phyloP scores from a whole-genome alignment of 768 basidiomycete genomes.

The Tephrocybe sp. region DNA sequence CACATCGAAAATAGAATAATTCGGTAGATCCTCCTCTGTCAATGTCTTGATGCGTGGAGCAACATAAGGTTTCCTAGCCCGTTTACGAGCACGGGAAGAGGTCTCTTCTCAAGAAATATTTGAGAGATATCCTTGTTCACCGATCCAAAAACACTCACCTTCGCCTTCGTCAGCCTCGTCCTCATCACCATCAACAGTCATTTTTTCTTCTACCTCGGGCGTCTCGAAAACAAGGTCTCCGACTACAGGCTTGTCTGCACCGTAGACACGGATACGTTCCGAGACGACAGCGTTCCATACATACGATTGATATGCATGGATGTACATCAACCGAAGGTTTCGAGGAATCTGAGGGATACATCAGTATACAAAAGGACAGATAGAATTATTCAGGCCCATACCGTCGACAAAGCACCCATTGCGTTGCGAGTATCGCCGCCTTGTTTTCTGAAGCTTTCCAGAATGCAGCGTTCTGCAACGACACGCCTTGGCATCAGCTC shows the following conservation, averaged over 20 bases:
- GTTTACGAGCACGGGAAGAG: constrained; percentile 28
- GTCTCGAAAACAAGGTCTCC: constrained; percentile 89
- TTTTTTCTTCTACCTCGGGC: constrained; percentile 29
- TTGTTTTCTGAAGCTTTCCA: constrained; percentile 87
- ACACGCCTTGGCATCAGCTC: constrained; percentile 85
- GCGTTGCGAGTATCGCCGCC: constrained; percentile 76
- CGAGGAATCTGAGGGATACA: constrained; percentile 72
- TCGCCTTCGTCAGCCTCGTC: constrained; percentile 32
- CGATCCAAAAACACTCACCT: constrained; percentile 20
- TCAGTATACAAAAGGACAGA: not conserved
- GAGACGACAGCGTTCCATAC: constrained; percentile 98
- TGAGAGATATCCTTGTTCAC: not conserved
- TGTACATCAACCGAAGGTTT: constrained; percentile 94
- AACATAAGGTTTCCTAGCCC: constrained; percentile 54
- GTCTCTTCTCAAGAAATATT: constrained; percentile 18
- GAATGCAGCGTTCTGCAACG: constrained; percentile 88
- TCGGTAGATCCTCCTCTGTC: constrained; percentile 70
- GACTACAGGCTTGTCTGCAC: constrained; percentile 67
- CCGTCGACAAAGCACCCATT: constrained; percentile 84
- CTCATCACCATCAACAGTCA: constrained; percentile 34
- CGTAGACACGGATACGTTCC: constrained; percentile 81
- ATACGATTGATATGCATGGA: constrained; percentile 98
- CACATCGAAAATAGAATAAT: constrained; percentile 90
- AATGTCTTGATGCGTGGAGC: constrained; percentile 75
- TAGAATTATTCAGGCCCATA: constrained; percentile 29